Conservation (phyloP, 2,329 filamentous ascomycete species). For the Exutisphaerella laricina region DNA sequence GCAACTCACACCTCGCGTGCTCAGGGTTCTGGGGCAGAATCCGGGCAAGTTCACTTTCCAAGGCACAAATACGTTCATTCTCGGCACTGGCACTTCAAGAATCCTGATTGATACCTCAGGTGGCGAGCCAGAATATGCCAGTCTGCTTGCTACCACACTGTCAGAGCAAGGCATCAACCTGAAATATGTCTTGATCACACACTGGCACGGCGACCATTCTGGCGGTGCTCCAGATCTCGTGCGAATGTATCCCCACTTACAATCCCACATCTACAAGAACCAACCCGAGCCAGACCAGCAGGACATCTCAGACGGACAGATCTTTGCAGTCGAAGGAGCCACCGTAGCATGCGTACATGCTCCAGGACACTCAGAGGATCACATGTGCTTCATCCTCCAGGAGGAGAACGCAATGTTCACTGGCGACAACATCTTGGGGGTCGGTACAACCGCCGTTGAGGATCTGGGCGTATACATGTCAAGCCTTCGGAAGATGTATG, state of each 20-base stretch:
- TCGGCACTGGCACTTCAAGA: slow-evolving; percentile 67
- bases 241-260: too few species aligned
- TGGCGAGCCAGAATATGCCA: slow-evolving; percentile 68
- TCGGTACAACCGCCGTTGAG: slow-evolving; percentile 76
- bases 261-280: slow-evolving; percentile 23
- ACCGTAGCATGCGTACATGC: slow-evolving; percentile 62
- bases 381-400: slow-evolving; percentile 66
- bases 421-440: slow-evolving; percentile 80
- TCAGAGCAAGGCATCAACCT: slow-evolving; percentile 63
- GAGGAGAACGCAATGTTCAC: slow-evolving; percentile 82
- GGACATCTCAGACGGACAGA: slow-evolving; percentile 53
- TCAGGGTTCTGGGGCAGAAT: slow-evolving; percentile 85
- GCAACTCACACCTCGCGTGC: slow-evolving; percentile 68
- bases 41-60: slow-evolving; percentile 74
- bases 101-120: slow-evolving; percentile 89
- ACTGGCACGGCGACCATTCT: slow-evolving; percentile 88
- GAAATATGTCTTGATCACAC: slow-evolving; percentile 69
- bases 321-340: slow-evolving; percentile 54
- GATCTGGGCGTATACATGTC: slow-evolving; percentile 63
- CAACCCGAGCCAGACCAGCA: slow-evolving; percentile 35
- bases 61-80: slow-evolving; percentile 89
- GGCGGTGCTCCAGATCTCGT: slow-evolving; percentile 55
- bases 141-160: slow-evolving; percentile 59
- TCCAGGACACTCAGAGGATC: slow-evolving; percentile 75
- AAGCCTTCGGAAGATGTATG: slow-evolving; percentile 64